These are phyloP conservation scores for Aspergillus steynii DNA, from an alignment of 495 filamentous ascomycete genomes.

Conservation along the genomic window DNA sequence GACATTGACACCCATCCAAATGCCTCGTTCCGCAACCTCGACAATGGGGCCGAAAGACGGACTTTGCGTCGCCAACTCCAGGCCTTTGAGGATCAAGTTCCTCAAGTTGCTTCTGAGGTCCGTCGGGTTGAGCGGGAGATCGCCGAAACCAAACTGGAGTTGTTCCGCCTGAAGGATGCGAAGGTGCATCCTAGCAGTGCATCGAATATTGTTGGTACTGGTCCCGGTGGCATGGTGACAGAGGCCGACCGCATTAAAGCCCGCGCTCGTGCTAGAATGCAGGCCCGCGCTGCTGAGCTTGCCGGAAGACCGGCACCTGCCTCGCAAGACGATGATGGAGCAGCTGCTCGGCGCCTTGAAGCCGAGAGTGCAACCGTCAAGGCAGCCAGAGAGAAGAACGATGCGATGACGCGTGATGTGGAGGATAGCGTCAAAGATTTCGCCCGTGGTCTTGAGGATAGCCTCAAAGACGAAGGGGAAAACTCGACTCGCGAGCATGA, in stretches of 20 bases:
- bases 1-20: slow-evolving; percentile 94
- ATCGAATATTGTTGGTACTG: slow-evolving; percentile 85
- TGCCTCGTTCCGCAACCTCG: slow-evolving; percentile 66
- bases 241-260: slow-evolving; percentile 95
- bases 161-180: slow-evolving; percentile 91
- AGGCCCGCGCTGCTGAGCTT: slow-evolving; percentile 89
- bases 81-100: slow-evolving; percentile 82
- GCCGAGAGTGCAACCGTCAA: slow-evolving; percentile 79
- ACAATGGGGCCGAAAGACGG: slow-evolving; percentile 84
- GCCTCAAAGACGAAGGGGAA: slow-evolving; percentile 77
- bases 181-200: slow-evolving; percentile 85
- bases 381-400: slow-evolving; percentile 88
- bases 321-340: slow-evolving; percentile 67
- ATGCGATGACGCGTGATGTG: slow-evolving; percentile 93
- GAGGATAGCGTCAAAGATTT: slow-evolving; percentile 97
- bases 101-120: slow-evolving; percentile 88
- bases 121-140: slow-evolving; percentile 89
- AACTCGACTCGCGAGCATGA: slow-evolving; percentile 79
- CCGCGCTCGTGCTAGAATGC: slow-evolving; percentile 95
- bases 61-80: slow-evolving; percentile 86
- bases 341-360: slow-evolving; percentile 78
- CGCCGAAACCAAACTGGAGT: slow-evolving; percentile 86
- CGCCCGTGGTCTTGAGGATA: slow-evolving; percentile 77
- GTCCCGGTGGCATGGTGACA: slow-evolving; percentile 86
- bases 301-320: slow-evolving; percentile 72